These are phyloP conservation scores for Prunus fruticosa DNA, from an alignment of 306 rosid genomes.

Conservation along the genomic window DNA sequence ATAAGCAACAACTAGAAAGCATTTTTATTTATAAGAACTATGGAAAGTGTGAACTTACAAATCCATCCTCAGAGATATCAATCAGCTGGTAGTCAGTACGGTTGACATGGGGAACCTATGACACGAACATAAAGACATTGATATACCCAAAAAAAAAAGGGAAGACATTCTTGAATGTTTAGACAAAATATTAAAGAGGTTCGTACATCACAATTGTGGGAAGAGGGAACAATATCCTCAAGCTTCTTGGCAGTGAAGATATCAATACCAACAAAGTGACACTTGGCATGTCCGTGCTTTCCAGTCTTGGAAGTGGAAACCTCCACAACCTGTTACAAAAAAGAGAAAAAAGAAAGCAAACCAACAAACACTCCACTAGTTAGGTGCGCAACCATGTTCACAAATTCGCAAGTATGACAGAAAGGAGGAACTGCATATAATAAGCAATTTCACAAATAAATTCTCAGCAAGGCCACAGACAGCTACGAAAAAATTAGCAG, in stretches of 20 bases:
- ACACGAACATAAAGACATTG: constrained; percentile 5
- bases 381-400: background rate
- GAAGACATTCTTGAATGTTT: background rate
- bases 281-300: constrained; percentile 96
- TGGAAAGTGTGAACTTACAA: constrained; percentile 47
- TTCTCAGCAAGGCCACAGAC: background rate
- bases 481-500: background rate
- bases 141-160: background rate
- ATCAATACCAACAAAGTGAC: constrained; percentile 95
- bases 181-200: background rate
- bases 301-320: constrained; percentile 98
- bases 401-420: background rate
- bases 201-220: constrained; percentile 95
- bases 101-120: constrained; percentile 92
- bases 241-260: constrained; percentile 91
- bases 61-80: constrained; percentile 98
- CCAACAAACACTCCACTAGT: background rate
- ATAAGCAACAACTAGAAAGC: background rate
- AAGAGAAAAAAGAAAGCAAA: background rate
- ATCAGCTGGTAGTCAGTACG: constrained; percentile 95
- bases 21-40: background rate
- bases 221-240: constrained; percentile 97
- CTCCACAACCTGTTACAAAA: constrained; percentile 74
- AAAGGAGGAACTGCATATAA: background rate
- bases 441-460: background rate